Base-by-base conservation (phyloP, 495 filamentous ascomycete genomes). In the Hypoxylon cercidicola region DNA sequence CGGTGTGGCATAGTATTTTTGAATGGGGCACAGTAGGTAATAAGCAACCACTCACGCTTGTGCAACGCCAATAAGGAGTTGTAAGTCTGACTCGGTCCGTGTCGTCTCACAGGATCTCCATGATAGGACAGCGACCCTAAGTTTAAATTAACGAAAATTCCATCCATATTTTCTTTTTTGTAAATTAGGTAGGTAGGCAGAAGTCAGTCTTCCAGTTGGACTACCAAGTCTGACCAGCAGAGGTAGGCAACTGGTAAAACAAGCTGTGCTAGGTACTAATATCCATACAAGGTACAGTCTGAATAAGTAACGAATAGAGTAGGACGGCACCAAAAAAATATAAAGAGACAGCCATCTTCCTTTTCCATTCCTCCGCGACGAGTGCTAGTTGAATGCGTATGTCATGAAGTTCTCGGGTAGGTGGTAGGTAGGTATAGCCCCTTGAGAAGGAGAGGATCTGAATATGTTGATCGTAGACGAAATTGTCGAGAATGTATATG, bases 11-110 rank as follows among this genome's bases (percentile, higher is more conserved):
- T 50, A 23, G 50, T 48, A 55, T 34, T 48, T 50, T 41, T 58
- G 54, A 47, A 68, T 60, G 64, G 53, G 44, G 54, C 59, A 55
- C 39, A 68, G 54, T 68, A 63, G 39, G 2, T 25, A 25, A 44
- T 63, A 60, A 50, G 60, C 40, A 54, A 50, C 45, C 39, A 45
- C 45, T 19, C 46, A 55, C 30, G 49, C 50, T 44, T 35, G 50
- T 60, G 59, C 39, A 45, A 64, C 59, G 20, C 45, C 35, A 53
- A 45, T 21, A 56, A 55, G 49, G 18, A 46, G 49, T 43, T 43
- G 44, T 60, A 25, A 57, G 13, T 44, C 21, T 46, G 43, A 25
- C 15, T 44, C 40, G 13, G 45, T 19, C 40, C 37, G 21, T 30
- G 18, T 62, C 47, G 55, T 59, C 59, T 62, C 41, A 59, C 59